Base-by-base conservation (phyloP, 2,329 filamentous ascomycete species). In the Neofusicoccum cordaticola region DNA sequence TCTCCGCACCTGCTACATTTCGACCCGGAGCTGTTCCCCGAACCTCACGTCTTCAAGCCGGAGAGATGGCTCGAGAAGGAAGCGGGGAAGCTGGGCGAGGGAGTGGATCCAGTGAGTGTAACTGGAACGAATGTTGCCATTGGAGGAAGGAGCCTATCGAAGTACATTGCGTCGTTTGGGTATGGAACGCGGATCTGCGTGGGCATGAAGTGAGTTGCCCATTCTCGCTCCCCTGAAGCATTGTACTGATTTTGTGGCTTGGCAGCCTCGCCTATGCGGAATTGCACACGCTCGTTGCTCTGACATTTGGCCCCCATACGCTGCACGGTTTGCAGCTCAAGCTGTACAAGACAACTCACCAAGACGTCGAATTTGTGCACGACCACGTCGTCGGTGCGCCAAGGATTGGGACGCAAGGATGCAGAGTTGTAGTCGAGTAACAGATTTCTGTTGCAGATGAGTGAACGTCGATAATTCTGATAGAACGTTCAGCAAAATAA, bases 151-250 rank as follows among this genome's bases (percentile, higher is more conserved):
- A 85, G 85, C 69, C 42, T 66, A 22, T 52, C 63, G 79, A 85
- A 48, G 71, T 86, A 7, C 85, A 88, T 70, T 90, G 89, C 78
- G 84, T 88, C 0, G 90, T 90, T 78, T 19, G 84, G 86, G 6
- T 85, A 81, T 53, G 88, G 88, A 4, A 88, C 86, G 0, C 79
- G 88, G 69, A 87, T 87, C 0, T 91, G 88, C 67, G 83, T 88
- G 27, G 87, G 87, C 3, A 87, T 86, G 69, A 86, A 90, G 88
- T 90, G 77, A 78, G 87, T 84, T 51, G 12, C 44, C 0, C 6
- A 5, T 7, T 5, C 35, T 57, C 22, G 19, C 22, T 4, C 44
- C 22, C 17, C 4, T 50, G 15, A 5, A 6, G 17, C n/a, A 2
- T 15, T 27, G 17, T 31, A 31, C 44, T 41, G 15, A 60, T 12